Evolutionary conservation across 176 grass and related monocot genomes (phyloP).

Genomic region (Metroxylon sagu): DNA sequence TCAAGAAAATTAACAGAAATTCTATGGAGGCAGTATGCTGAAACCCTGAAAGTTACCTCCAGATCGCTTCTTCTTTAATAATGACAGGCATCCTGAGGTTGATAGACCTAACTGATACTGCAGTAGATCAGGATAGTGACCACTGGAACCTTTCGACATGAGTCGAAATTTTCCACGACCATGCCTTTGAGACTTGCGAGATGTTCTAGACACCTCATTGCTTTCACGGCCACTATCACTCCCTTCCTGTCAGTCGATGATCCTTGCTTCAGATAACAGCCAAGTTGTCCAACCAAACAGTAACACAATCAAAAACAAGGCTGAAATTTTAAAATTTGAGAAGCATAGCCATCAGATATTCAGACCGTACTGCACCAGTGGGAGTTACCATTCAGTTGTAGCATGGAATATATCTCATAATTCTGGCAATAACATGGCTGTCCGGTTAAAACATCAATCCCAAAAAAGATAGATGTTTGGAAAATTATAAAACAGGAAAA

Average conservation of each 20-base stretch:
- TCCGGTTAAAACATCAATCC: too few species aligned
- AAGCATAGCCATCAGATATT: too few species aligned
- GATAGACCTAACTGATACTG: conserved; percentile 62
- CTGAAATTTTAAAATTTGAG: too few species aligned
- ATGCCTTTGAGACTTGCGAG: conserved; percentile 63
- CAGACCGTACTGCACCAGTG: too few species aligned
- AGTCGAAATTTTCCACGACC: conserved; percentile 55
- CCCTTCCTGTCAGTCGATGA: conserved; percentile 53
- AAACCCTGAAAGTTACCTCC: conserved; percentile 53
- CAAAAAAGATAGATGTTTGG: too few species aligned
- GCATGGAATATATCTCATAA: too few species aligned
- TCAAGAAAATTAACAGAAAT: too few species aligned
- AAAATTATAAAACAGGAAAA: too few species aligned
- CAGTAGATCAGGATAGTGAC: conserved; percentile 55
- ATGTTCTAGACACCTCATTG: conserved; percentile 53
- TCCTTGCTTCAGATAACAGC: conserved; percentile 14
- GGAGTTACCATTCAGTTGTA: too few species aligned
- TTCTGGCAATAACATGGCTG: too few species aligned
- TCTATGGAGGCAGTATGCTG: background rate
- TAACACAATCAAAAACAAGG: too few species aligned
- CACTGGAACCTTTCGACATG: conserved; percentile 58
- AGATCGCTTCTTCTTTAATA: conserved; percentile 82
- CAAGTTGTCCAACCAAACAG: too few species aligned
- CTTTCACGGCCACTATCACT: conserved; percentile 86
- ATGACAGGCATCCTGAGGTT: conserved; percentile 78